Evolutionary conservation across 2,329 filamentous ascomycete genomes (phyloP).

Genomic region (Pyrenophora graminea): DNA sequence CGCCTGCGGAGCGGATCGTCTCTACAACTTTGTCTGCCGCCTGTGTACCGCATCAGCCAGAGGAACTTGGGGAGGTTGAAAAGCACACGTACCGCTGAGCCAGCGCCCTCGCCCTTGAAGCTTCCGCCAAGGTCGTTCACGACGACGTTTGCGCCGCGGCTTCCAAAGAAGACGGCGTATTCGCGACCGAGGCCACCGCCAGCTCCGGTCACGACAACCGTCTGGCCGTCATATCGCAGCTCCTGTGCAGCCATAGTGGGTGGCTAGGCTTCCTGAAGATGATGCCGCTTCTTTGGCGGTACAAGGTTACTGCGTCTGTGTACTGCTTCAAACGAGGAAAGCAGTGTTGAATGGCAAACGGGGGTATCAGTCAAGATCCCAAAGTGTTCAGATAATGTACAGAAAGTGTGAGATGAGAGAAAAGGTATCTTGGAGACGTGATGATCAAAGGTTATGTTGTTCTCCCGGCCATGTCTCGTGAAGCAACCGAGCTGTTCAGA

Average conservation of each 20-base stretch:
- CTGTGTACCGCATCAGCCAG: slow-evolving; percentile 50
- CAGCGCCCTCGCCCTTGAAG: slow-evolving; percentile 89
- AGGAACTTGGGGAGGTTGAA: not conserved
- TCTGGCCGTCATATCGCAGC: slow-evolving; percentile 84
- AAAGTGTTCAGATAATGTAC: not conserved
- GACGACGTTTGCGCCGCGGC: slow-evolving; percentile 88
- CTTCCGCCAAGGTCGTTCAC: slow-evolving; percentile 95
- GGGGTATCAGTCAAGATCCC: slow-evolving; percentile 29
- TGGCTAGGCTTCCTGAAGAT: not conserved
- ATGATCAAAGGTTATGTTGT: slow-evolving; percentile 7
- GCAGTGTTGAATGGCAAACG: slow-evolving; percentile 4
- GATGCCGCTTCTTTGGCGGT: slow-evolving; percentile 9
- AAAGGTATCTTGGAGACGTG: slow-evolving; percentile 8
- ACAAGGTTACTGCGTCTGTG: slow-evolving; percentile 6
- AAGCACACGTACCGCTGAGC: slow-evolving; percentile 69
- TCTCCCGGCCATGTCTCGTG: slow-evolving; percentile 16
- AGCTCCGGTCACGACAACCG: slow-evolving; percentile 84
- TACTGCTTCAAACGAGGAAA: slow-evolving; percentile 8
- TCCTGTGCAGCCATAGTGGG: slow-evolving; percentile 48
- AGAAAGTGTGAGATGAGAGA: slow-evolving; percentile 4
- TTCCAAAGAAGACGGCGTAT: slow-evolving; percentile 88
- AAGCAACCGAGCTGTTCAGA: slow-evolving; percentile 16
- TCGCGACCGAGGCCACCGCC: slow-evolving; percentile 81
- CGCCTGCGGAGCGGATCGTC: slow-evolving; percentile 83
- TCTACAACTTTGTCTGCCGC: slow-evolving; percentile 81